Evolutionary conservation across 805 yeast genomes (phyloP).

Genomic region (Sugiyamaella chiloensis): DNA sequence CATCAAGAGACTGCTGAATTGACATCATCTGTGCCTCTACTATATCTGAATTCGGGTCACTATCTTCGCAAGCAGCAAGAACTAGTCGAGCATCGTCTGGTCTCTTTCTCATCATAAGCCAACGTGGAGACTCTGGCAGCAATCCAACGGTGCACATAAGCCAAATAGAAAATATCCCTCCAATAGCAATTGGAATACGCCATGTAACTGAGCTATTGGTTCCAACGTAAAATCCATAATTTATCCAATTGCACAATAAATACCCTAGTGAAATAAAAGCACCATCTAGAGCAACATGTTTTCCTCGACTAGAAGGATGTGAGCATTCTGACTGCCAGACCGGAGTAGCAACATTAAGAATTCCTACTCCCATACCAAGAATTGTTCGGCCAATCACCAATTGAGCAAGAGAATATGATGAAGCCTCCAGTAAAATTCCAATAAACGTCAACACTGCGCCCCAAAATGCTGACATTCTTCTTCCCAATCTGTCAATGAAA

Average conservation of each 20-base stretch:
- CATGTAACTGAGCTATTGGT: slow-evolving; percentile 54
- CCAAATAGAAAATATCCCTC: slow-evolving; percentile 1
- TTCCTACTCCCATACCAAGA: slow-evolving; percentile 68
- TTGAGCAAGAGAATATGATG: slow-evolving; percentile 57
- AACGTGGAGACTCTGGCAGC: slow-evolving; percentile 87
- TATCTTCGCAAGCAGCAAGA: not conserved
- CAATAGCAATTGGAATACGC: slow-evolving; percentile 63
- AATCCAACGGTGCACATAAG: slow-evolving; percentile 42
- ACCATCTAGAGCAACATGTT: slow-evolving; percentile 60
- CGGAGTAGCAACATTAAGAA: slow-evolving; percentile 67
- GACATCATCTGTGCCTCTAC: slow-evolving; percentile 7
- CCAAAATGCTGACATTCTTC: slow-evolving; percentile 1
- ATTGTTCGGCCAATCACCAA: slow-evolving; percentile 66
- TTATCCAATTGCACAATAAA: slow-evolving; percentile 65
- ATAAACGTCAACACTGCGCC: slow-evolving; percentile 39
- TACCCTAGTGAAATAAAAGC: slow-evolving; percentile 65
- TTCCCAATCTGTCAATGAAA: slow-evolving; percentile 1
- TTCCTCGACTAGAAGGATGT: slow-evolving; percentile 57
- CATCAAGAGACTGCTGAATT: slow-evolving; percentile 12
- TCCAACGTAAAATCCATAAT: slow-evolving; percentile 61
- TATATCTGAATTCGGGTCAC: not conserved
- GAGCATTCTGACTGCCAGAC: slow-evolving; percentile 73
- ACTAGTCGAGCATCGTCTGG: not conserved
- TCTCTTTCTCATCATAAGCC: slow-evolving; percentile 33
- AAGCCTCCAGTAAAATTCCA: slow-evolving; percentile 56